Base-by-base conservation (phyloP, 2,329 filamentous ascomycete genomes). In the Anthostomella pinea region DNA sequence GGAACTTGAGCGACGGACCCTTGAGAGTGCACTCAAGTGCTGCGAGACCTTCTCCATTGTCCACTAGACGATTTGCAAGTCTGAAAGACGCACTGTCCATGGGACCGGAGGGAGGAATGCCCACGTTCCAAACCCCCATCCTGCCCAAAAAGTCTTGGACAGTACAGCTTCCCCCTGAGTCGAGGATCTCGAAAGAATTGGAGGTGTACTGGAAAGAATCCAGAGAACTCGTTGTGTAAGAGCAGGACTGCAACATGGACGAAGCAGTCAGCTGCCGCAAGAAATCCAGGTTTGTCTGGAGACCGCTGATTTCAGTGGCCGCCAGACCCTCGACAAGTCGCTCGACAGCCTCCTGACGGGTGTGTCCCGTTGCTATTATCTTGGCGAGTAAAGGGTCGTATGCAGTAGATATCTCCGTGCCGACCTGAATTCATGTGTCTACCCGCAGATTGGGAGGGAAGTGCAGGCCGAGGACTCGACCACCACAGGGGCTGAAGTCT, bases 71-170 rank as follows among this genome's bases (percentile, higher is more conserved):
- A 22, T 42, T 42, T 7, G 39, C 39, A 26, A 34, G 27, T 10
- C 39, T 24, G 4, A 32, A 35, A 6, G 39, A 38, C n/a, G 30
- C 20, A 8, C 9, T 29, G 25, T 42, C 39, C 39, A 42, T 42
- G 7, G 39, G 39, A 4, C 39, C 39, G 11, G 34, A 27, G 17
- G 31, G 36, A 5, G 33, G 33, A 19, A 41, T 19, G 15, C 39
- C 39, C n/a, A n/a, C n/a, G 10, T 32, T 28, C 8, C 39, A 29
- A 11, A 38, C 28, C 14, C 24, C 29, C 11, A 26, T 7, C 18
- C 39, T 23, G 18, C 35, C 39, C 6, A 28, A 35, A n/a, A 30
- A 40, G 20, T 42, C 39, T 19, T 42, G 39, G 13, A 42, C 27
- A 14, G 35, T 34, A 5, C 34, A 30, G 20, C 38, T 18, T 4